Percentiles rank a stretch among this genome's conserved stretches.
Conservation (phyloP, 805 yeast genomes). For the Candida andamanensis region DNA sequence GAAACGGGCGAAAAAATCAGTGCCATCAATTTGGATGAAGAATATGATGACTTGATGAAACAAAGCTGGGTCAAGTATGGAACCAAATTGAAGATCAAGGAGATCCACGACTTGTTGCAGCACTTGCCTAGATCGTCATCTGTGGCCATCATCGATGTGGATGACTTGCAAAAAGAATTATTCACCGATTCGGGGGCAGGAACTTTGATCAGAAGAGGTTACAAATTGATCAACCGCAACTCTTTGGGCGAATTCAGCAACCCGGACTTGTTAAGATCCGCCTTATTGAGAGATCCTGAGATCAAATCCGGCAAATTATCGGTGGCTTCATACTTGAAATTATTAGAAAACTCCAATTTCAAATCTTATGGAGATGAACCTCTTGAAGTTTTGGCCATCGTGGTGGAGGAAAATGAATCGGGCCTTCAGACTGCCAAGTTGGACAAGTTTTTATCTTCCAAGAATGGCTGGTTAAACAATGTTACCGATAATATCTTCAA, state of each 20-base stretch:
- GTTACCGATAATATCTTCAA: slow-evolving; percentile 92
- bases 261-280: slow-evolving; percentile 72
- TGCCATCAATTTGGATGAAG: slow-evolving; percentile 91
- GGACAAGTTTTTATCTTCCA: slow-evolving; percentile 82
- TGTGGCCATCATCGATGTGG: slow-evolving; percentile 93
- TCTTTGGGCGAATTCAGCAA: slow-evolving; percentile 64
- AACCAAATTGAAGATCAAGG: slow-evolving; percentile 93
- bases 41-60: slow-evolving; percentile 83
- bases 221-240: slow-evolving; percentile 71
- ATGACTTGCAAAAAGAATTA: slow-evolving; percentile 92
- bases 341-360: slow-evolving; percentile 57
- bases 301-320: slow-evolving; percentile 64
- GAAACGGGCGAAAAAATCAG: slow-evolving; percentile 85
- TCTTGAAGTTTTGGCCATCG: slow-evolving; percentile 87
- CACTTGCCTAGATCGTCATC: slow-evolving; percentile 95
- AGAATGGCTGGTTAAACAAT: slow-evolving; percentile 94
- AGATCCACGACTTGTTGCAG: slow-evolving; percentile 89
- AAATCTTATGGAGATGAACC: slow-evolving; percentile 94
- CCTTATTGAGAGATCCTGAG: slow-evolving; percentile 71
- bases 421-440: slow-evolving; percentile 53
- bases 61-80: slow-evolving; percentile 99
- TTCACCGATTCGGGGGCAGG: slow-evolving; percentile 99
- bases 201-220: slow-evolving; percentile 95
- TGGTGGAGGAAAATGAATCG: slow-evolving; percentile 37
- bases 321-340: slow-evolving; percentile 76